A percentile compares a stretch with the other conserved stretches of the same genome.
phyloP scores from a whole-genome alignment of 2,329 filamentous ascomycete genomes.

The Sclerotinia sclerotiorum region DNA sequence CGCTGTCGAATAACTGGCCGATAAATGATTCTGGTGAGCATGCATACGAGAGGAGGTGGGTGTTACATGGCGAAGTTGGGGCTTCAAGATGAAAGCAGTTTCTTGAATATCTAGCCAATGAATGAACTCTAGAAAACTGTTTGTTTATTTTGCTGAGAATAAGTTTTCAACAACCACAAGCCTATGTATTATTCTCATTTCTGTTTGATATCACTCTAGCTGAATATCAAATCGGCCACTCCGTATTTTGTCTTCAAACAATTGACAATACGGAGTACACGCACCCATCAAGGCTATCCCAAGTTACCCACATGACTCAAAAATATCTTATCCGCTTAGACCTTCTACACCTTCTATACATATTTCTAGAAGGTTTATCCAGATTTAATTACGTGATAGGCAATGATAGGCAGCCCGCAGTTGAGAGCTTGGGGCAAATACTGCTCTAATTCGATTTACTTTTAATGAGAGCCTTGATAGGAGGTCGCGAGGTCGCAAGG shows the following conservation, averaged over 20 bases:
- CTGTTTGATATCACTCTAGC: background rate
- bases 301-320: slow-evolving; percentile 12
- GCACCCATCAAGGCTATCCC: background rate
- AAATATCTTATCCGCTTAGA: slow-evolving; percentile 6
- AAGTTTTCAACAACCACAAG: background rate
- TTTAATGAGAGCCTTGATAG: no score
- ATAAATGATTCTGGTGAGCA: background rate
- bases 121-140: no score
- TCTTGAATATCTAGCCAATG: background rate
- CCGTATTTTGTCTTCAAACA: background rate
- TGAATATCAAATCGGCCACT: slow-evolving; percentile 4
- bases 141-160: no score
- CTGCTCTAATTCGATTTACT: slow-evolving; percentile 1
- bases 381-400: background rate
- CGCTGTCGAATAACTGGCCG: background rate
- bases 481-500: no score
- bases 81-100: background rate
- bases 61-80: no score
- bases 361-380: slow-evolving; percentile 11
- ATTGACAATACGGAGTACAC: background rate
- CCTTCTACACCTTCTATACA: slow-evolving; percentile 11
- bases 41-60: background rate
- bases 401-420: background rate
- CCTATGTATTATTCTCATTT: background rate
- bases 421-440: slow-evolving; percentile 6